Base-by-base conservation (phyloP, 2,329 filamentous ascomycete genomes). In the Xylaria sp. region DNA sequence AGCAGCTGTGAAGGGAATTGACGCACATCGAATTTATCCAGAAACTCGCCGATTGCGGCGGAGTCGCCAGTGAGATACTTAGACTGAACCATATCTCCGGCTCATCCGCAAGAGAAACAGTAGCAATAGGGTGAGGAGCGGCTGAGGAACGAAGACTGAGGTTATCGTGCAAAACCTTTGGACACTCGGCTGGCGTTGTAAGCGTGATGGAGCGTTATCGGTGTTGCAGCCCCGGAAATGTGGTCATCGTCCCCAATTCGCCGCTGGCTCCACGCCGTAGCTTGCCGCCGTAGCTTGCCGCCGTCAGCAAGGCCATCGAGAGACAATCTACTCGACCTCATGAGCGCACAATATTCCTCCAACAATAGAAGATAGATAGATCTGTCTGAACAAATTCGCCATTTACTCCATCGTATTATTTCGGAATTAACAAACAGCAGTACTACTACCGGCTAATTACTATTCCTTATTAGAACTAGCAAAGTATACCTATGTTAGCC, bases 1-100 rank as follows among this genome's bases (percentile, higher is more conserved):
- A 28, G 46, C 41, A 50, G 56, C 9, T 36, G 53, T 58, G 50
- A 58, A 63, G 65, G 76, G 81, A 77, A 72, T 73, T 73, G 52
- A 85, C 93, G 82, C 82, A 97, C 96, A 84, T 99, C 96, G 78
- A 97, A 99, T 78, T 89, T 89, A 81, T 93, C 91, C 69, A 99
- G 84, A 79, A 99, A 99, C 60, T 91, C 90, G 58, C 91, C 87
- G 73, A 97, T 92, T 52, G 88, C 92, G 66, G 87, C 83, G 71
- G 87, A 86, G 77, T 98, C 90, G 78, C 94, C 94, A 43, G 91
- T 95, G 72, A 99, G 85, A 77, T 94, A 86, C 71, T 86, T 86
- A n/a, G 88, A 78, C 69, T 79, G 73, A 28, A 77, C 69, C 79
- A 82, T 81, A 34, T 68, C 58, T 57, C 56, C n/a, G 15, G 23